Base-by-base conservation (phyloP, 805 yeast species). In the Phaffomyces opuntiae region DNA sequence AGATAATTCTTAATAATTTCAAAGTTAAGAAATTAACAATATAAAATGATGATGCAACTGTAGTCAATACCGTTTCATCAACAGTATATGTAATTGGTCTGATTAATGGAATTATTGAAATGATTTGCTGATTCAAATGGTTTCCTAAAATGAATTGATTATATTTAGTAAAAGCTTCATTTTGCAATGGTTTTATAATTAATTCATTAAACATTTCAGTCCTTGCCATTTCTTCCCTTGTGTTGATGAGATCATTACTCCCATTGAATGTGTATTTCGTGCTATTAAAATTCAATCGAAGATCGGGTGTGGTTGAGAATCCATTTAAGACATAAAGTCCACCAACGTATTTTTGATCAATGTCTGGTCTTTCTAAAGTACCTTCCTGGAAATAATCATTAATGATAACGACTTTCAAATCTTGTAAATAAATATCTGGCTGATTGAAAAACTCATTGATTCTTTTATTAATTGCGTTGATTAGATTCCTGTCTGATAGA, bases 321-420 rank as follows among this genome's bases (percentile, higher is more conserved):
- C 50, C 40, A 35, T 47, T 54, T 2, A 57, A 25, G 9, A 54
- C 50, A 32, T 55, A 53, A 21, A 56, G 40, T 24, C 55, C 56
- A 4, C 61, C 62, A 17, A 58, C 60, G 32, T 58, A 58, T 36
- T 53, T 58, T 31, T 53, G 58, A 39, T 53, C 43, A 34, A 54
- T 58, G 34, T 53, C 53, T 13, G 56, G 59, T 42, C 53, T 51
- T 12, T 52, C 53, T 2, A 59, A 54, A 6, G 46, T 45, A 31
- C 59, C 57, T 39, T 55, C 60, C 32, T 56, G 59, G 40, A 47
- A 55, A 32, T 42, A 54, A 40, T 51, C 52, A 45, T 54, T 51
- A 5, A 50, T 24, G 26, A 58, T 50, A 14, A 55, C 38, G n/a
- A 58, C 43, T 21, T 52, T 53, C 38, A 56, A 40, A 17, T 50